Evolutionary conservation across 2,329 filamentous ascomycete species (phyloP), one percentile per base, ranked within the genome.

Genomic region (Aspergillus floridensis): DNA sequence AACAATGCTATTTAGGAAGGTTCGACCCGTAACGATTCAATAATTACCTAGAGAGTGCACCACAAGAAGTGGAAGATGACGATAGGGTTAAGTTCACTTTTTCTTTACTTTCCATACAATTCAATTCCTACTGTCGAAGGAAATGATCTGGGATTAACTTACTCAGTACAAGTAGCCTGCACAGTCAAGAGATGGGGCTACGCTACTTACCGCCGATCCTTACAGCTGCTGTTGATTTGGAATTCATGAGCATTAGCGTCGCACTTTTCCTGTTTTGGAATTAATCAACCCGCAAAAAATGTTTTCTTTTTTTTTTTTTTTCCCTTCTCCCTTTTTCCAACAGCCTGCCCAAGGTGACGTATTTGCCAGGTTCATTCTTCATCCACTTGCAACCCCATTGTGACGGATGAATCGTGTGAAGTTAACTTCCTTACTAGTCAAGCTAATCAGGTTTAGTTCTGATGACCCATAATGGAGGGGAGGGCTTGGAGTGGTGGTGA

Each of bases 231-330:
- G 38, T 24, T 64, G 62, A 64, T 64, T 64, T 64, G 62, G 60
- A 64, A 64, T 64, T 60, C 60, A 62, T 16, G 52, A n/a, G 44
- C 49, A 21, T 54, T 64, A 64, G 62, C 56, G 57, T 14, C 46
- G 19, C 47, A 10, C 48, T 57, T 49, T 41, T 8, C 49, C 56
- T 8, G 26, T 41, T 53, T 21, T 2, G 53, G 24, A 14, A 12
- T 12, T 4, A 16, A 35, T 4, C 11, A 35, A 29, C 26, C 26
- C 26, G 32, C 11, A 16, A 16, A 12, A 5, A 12, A 12, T 11
- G 32, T 35, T 16, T 35, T 35, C 10, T 14, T 35, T 35, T 35
- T 35, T 35, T 35, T 35, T 35, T 35, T 16, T 35, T 35, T 2
- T 16, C 10, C 3, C 11, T 12, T 16, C 4, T 35, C 16, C 11